Base-by-base conservation (phyloP, 108 stramenopile species). In the Nitzschia sp. region DNA sequence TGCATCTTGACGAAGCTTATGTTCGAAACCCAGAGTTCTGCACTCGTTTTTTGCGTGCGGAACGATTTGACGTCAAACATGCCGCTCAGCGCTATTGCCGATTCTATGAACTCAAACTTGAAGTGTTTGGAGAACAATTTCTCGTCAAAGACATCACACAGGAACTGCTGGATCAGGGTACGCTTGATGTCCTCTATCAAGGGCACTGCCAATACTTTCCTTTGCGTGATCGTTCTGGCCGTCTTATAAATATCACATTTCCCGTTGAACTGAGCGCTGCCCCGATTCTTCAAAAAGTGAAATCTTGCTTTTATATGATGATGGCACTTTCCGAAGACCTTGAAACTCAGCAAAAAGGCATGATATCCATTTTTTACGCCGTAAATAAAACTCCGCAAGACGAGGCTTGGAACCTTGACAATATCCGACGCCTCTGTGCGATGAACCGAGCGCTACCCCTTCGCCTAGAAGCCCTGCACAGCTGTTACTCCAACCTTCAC, bases 31-130 rank as follows among this genome's bases (percentile, higher is more conserved):
- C 25, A 7, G 40, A 69, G 24, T 77, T 80, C 44, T 57, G 72
- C 15, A 43, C 77, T 12, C 51, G 54, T 19, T 80, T 80, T 61
- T 54, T 80, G 17, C 71, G 80, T 11, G 60, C 72, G 9, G 80
- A 73, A 21, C 44, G 24, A 14, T 80, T 77, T 53, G 72, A 80
- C 50, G 72, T 42, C 0, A 34, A 38, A 34, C 48, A 55, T 7
- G 76, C 80, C 6, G 76, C 80, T 9, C 15, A 21, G 3, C 58
- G 72, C 0, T 26, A 77, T 26, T 51, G 60, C 10, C 19, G 19
- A 10, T 53, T 72, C 39, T 67, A 72, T 29, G 67, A 80, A 10
- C n/a, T 66, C 14, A 72, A 76, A 26, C 56, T 73, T 14, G 72
- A 77, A 29, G 20, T 77, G 10, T 81, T 81, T 42, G 80, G 76